Base-by-base conservation (phyloP, 495 filamentous ascomycete genomes). In the Aspergillus baeticus region DNA sequence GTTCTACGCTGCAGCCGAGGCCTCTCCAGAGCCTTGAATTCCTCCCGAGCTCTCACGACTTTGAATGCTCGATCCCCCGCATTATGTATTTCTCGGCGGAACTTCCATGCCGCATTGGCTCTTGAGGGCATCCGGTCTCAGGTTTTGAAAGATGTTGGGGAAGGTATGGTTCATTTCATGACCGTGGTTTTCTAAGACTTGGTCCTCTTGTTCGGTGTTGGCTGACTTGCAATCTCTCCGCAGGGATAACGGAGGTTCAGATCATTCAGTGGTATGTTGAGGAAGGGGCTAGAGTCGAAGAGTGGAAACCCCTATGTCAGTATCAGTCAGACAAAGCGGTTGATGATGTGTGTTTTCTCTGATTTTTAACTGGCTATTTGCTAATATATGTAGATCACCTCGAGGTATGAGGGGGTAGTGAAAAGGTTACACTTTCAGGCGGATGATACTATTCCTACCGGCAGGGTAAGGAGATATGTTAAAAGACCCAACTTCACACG, bases 191-290 rank as follows among this genome's bases (percentile, higher is more conserved):
- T n/a, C n/a, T n/a, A n/a, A n/a, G n/a, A n/a, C n/a, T n/a, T n/a
- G n/a, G n/a, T n/a, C n/a, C n/a, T n/a, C n/a, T n/a, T n/a, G n/a
- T n/a, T n/a, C n/a, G n/a, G n/a, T n/a, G n/a, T n/a, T n/a, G 62
- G 20, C 34, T 63, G 42, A 59, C 51, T 58, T 13, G 26, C 34
- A 59, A 54, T 43, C 14, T 34, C 34, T 13, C 18, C 41, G 36
- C 55, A 96, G 92, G 94, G 45, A 98, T 98, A 65, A 90, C 91
- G 61, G 94, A 98, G 74, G 95, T 94, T 70, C 93, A 98, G 70
- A 90, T 99, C 65, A 98, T 98, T 62, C 95, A 98, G 77, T 99
- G 95, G 95, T 99, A 97, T 70, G 94, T 98, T 57, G 88, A 96
- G 70, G 92, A 96, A 48, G 92, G 89, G 47, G 95, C 95, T 21